Evolutionary conservation across 1,139 yeast genomes (phyloP), one percentile per base, ranked within the genome.

Genomic region (Eremothecium cymbalariae): DNA sequence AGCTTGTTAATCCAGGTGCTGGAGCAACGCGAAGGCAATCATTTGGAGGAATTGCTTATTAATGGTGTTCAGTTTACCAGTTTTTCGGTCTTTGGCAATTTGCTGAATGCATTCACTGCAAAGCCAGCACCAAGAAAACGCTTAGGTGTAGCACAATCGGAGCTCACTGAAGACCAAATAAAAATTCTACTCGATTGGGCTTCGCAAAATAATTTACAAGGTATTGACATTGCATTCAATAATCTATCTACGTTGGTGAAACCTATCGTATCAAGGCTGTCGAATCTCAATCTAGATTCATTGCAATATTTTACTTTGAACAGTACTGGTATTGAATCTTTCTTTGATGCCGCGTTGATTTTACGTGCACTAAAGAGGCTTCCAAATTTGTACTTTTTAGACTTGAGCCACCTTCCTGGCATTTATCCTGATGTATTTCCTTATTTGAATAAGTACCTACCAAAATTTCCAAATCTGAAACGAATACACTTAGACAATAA

Each of bases 201-300:
- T 29, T 64, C 74, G 3, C 53, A 60, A 19, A 68, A 69, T 6
- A 55, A 60, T 12, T 75, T 88, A 53, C 75, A 78, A 44, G 96
- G 96, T 2, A 70, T 88, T 15, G 95, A 86, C 62, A 60, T 86
- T 32, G 94, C 90, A 1, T 86, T 80, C 46, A 86, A 86, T 55
- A 84, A 81, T 52, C 59, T 86, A 42, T 48, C 67, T 4, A 73
- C 73, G 4, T 72, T 72, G 47, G 57, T 74, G 43, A 62, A 60
- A 38, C 68, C 72, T 15, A 37, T 59, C 46, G 51, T 58, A 25
- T 47, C 55, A 27, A 47, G 47, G 39, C 38, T 59, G n/a, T 37
- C 55, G 15, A 26, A 44, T 8, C 43, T 59, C 14, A 26, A 38
- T 6, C 48, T 38, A 14, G 40, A 40, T 2, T 43, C 50, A n/a